Evolutionary conservation across 2,329 filamentous ascomycete species (phyloP), one percentile per base, ranked within the genome.

Genomic region (Colletotrichum echinochloae): DNA sequence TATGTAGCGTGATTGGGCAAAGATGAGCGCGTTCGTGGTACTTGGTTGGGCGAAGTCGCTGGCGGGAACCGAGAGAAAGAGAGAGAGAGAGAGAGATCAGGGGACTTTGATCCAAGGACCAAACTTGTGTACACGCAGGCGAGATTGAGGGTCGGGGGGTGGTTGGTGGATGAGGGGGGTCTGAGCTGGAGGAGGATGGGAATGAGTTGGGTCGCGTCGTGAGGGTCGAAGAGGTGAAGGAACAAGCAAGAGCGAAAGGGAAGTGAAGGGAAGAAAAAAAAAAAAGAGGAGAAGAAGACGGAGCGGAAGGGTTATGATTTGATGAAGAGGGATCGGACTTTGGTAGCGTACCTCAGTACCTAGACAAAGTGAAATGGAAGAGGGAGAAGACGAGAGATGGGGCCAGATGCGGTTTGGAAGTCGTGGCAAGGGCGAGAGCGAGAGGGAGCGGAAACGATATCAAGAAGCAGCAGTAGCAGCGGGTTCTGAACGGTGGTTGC

Each of bases 81-180:
- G 37, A 8, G 35, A 14, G 37, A 16, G 37, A 39, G 37, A 39
- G 14, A 35, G 33, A 18, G 51, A 49, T 37, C 59, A 60, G 59
- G 44, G 44, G 23, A 35, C 5, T n/a, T 70, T 66, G 62, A 51
- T 49, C 37, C 39, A 39, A 41, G 66, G 55, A 61, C 54, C 44
- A 41, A 60, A 59, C 39, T 66, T 64, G 60, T 57, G 26, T 35
- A 51, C 20, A 26, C 54, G 61, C 33, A 66, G 66, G 66, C 66
- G 67, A 70, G 67, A 70, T 70, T 66, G 64, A 44, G 41, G 56
- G 52, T 60, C 56, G 49, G 56, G 49, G 56, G 28, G 63, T 44
- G 59, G 44, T 57, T 51, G 67, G 62, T 70, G 57, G 49, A 70
- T 62, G 67, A n/a, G 41, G 12, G 39, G 12, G 57, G 63, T 61